Evolutionary conservation across 1,284 basidiomycete species (phyloP).

Genomic region (Boletus sp.): DNA sequence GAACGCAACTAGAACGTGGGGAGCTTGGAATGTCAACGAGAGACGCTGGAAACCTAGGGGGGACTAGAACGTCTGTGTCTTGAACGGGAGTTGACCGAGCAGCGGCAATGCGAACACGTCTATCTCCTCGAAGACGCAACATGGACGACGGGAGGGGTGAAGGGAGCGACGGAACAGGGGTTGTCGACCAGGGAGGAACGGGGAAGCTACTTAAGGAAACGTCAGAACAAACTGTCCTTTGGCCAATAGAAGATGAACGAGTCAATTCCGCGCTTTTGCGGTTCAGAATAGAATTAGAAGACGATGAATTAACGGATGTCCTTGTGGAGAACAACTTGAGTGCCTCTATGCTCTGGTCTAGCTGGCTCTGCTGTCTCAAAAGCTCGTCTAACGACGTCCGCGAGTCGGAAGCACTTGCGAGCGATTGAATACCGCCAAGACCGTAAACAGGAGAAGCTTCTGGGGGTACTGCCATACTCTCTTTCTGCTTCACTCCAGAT

Average conservation of each 20-base stretch:
- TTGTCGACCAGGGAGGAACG: conserved; percentile 48
- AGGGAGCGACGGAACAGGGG: conserved; percentile 17
- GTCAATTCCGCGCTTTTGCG: conserved; percentile 12
- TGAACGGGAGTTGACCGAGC: neutral
- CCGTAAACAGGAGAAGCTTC: conserved; percentile 50
- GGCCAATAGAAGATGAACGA: conserved; percentile 30
- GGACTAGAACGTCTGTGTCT: conserved; percentile 3
- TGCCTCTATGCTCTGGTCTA: conserved; percentile 63
- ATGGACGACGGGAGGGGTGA: conserved; percentile 13
- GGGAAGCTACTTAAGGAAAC: conserved; percentile 73
- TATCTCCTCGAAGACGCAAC: conserved; percentile 24
- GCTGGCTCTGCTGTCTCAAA: conserved; percentile 58
- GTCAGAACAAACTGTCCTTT: conserved; percentile 39
- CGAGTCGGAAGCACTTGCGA: conserved; percentile 8
- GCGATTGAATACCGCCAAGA: conserved; percentile 39
- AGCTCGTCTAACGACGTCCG: conserved; percentile 49
- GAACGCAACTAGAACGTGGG: conserved; percentile 17
- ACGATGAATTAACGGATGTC: conserved; percentile 5
- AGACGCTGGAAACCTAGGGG: conserved; percentile 6
- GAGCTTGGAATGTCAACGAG: conserved; percentile 18
- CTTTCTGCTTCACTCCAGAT: neutral
- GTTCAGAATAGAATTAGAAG: conserved; percentile 5
- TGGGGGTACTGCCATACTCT: neutral
- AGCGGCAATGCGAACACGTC: conserved; percentile 18
- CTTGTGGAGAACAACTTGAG: conserved; percentile 49